phyloP scores from a whole-genome alignment of 73 alveolate species.

The Chromera velia region DNA sequence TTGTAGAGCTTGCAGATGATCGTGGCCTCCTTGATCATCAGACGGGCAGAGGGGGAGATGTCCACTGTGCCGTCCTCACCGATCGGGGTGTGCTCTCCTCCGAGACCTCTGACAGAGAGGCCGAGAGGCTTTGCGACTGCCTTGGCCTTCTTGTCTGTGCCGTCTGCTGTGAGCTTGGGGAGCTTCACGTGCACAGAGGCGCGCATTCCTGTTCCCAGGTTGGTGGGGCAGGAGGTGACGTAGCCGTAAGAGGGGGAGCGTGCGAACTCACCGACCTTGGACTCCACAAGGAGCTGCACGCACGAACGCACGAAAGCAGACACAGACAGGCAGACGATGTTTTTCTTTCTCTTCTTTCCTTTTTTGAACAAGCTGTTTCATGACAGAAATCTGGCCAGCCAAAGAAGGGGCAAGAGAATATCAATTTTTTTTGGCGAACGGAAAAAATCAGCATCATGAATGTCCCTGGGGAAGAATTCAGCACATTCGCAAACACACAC shows the following conservation, averaged over 20 bases:
- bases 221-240: constrained; percentile 30
- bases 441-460: no score
- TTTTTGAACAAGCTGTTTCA: no score
- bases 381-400: no score
- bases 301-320: no score
- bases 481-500: no score
- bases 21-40: neutral
- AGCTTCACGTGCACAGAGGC: constrained; percentile 27
- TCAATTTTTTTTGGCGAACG: no score
- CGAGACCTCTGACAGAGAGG: neutral
- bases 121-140: neutral
- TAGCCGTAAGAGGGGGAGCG: constrained; percentile 5
- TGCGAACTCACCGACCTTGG: constrained; percentile 1
- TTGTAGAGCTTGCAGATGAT: neutral
- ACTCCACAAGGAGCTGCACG: neutral
- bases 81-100: neutral
- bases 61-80: neutral
- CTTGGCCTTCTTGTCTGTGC: constrained; percentile 5
- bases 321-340: no score
- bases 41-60: neutral
- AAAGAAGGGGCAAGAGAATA: no score
- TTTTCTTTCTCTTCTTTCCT: no score
- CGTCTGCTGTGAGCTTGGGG: constrained; percentile 9
- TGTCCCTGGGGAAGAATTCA: no score
- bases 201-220: constrained; percentile 28